Conservation (phyloP, 805 yeast genomes). For the Starmerella bombi region DNA sequence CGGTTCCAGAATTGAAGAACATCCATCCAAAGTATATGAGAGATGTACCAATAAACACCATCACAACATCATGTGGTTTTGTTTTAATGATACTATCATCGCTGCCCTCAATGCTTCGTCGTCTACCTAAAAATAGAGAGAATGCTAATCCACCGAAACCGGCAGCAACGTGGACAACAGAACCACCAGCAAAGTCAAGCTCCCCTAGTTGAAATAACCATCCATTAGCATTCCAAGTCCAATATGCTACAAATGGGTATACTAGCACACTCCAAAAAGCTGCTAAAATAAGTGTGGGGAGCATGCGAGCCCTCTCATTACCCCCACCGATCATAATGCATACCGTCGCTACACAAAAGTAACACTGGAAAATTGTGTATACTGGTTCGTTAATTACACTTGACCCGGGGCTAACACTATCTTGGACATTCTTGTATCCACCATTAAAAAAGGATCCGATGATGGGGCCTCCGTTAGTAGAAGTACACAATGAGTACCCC, state of each 20-base stretch:
- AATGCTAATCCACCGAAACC: constrained; percentile 60
- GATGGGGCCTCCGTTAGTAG: constrained; percentile 11
- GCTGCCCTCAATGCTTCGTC: constrained; percentile 32
- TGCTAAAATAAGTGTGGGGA: constrained; percentile 54
- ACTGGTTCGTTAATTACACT: constrained; percentile 10
- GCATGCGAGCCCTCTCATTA: constrained; percentile 54
- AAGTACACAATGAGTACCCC: constrained; percentile 8
- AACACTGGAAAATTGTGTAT: constrained; percentile 9
- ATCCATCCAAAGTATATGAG: constrained; percentile 66
- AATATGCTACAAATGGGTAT: constrained; percentile 55
- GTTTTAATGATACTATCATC: constrained; percentile 33
- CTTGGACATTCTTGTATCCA: constrained; percentile 10
- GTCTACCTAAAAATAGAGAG: constrained; percentile 50
- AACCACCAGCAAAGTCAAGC: constrained; percentile 62
- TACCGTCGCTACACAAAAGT: constrained; percentile 12
- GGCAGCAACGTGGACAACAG: constrained; percentile 57
- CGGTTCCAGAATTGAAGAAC: constrained; percentile 63
- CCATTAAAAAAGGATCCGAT: constrained; percentile 11
- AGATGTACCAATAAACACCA: constrained; percentile 53
- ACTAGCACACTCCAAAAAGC: constrained; percentile 58
- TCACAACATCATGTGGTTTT: constrained; percentile 54
- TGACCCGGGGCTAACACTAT: constrained; percentile 9
- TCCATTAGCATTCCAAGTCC: constrained; percentile 63
- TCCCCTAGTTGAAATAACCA: constrained; percentile 50
- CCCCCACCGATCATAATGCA: constrained; percentile 54